A percentile compares a stretch with the other conserved stretches of the same genome.
These are phyloP conservation scores for Tricholomella constricta DNA, from an alignment of 768 basidiomycete genomes.

Conservation along the genomic window DNA sequence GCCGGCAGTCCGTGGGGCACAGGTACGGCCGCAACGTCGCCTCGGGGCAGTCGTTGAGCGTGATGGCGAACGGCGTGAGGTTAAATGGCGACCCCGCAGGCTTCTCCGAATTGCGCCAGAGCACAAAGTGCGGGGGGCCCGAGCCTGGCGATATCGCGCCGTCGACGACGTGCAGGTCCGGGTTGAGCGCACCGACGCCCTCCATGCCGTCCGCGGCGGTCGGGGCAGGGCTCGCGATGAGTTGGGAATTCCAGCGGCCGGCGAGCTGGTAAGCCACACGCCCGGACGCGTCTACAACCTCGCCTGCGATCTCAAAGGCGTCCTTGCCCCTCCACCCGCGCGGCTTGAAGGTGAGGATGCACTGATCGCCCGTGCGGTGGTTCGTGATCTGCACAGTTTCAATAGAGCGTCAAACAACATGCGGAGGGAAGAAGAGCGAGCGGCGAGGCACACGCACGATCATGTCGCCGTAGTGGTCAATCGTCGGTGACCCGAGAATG, in stretches of 20 bases:
- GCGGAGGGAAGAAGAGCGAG: no score
- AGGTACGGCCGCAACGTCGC: conserved; percentile 70
- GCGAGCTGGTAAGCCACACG: conserved; percentile 84
- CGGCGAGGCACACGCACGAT: conserved; percentile 51
- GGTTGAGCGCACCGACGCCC: conserved; percentile 63
- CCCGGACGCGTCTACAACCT: conserved; percentile 68
- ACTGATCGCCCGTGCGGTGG: conserved; percentile 86
- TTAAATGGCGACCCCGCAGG: conserved; percentile 82
- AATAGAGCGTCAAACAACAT: background rate
- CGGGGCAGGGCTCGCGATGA: conserved; percentile 86
- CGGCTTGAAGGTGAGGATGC: conserved; percentile 92
- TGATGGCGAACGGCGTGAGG: conserved; percentile 91
- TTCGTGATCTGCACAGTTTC: conserved; percentile 63
- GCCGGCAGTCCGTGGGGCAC: conserved; percentile 88
- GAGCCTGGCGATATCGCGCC: conserved; percentile 56
- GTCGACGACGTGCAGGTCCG: conserved; percentile 66
- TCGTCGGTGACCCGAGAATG: conserved; percentile 84
- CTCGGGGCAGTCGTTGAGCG: conserved; percentile 84
- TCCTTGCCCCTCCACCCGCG: conserved; percentile 93
- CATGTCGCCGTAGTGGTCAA: conserved; percentile 96
- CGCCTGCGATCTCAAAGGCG: conserved; percentile 90
- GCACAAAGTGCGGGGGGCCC: conserved; percentile 51
- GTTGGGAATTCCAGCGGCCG: conserved; percentile 93
- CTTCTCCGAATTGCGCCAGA: conserved; percentile 94
- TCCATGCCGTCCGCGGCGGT: conserved; percentile 29